Evolutionary conservation across 371 early-diverging fungal species (phyloP).

Genomic region (Mortierella sp.): DNA sequence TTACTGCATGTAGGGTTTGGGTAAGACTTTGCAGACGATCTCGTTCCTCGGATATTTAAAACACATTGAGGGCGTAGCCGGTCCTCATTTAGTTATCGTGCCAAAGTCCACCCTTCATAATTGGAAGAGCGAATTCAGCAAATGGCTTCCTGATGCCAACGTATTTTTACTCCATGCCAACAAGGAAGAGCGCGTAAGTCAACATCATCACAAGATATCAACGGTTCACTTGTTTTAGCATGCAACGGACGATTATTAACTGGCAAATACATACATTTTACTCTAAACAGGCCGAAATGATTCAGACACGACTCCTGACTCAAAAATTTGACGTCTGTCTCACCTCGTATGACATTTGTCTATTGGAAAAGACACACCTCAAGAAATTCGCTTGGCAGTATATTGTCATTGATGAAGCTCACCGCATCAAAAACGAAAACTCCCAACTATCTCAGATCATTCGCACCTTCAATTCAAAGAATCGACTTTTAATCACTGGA

Average conservation of each 20-base stretch:
- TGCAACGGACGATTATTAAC: neutral
- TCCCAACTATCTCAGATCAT: slow-evolving; percentile 94
- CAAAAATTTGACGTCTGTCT: slow-evolving; percentile 94
- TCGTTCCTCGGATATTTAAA: slow-evolving; percentile 96
- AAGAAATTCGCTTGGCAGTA: slow-evolving; percentile 94
- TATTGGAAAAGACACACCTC: slow-evolving; percentile 89
- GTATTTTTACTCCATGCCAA: slow-evolving; percentile 95
- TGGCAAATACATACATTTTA: neutral
- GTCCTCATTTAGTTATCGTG: slow-evolving; percentile 96
- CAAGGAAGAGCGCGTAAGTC: slow-evolving; percentile 85
- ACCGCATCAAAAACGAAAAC: slow-evolving; percentile 99
- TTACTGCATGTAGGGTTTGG: slow-evolving; percentile 83
- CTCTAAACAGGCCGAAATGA: slow-evolving; percentile 65
- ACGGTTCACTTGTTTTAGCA: too few relatives aligned
- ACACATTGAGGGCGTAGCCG: slow-evolving; percentile 78
- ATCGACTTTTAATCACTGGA: slow-evolving; percentile 97
- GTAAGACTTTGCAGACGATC: slow-evolving; percentile 99
- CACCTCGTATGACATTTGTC: slow-evolving; percentile 98
- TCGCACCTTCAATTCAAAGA: slow-evolving; percentile 86
- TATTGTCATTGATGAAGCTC: slow-evolving; percentile 99
- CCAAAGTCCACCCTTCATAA: slow-evolving; percentile 99
- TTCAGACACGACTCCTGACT: slow-evolving; percentile 66
- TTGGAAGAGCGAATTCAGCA: slow-evolving; percentile 95
- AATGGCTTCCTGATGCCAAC: slow-evolving; percentile 95
- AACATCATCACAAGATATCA: too few relatives aligned